Base-by-base conservation (phyloP, 768 basidiomycete species). In the Boletus subparvulus region DNA sequence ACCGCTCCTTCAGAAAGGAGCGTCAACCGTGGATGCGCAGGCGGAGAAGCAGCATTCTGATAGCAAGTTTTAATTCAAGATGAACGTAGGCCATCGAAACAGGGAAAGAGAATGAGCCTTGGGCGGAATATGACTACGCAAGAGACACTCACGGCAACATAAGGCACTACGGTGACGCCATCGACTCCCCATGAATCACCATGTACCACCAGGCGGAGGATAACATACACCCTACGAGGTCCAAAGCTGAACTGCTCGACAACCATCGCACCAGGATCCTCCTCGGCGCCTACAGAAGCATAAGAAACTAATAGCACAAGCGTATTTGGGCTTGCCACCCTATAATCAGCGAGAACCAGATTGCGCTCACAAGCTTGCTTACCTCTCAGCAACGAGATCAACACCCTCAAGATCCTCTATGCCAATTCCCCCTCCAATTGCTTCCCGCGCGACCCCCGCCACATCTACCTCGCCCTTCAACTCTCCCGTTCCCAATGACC, bases 391-490 rank as follows among this genome's bases (percentile, higher is more conserved):
- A 7, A 81, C 81, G 35, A 91, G 61, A 74, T 92, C 90, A 45
- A 91, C 73, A 40, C 92, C 70, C 65, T 93, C 91, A 4, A 93
- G 72, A 61, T 91, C 89, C 41, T 90, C 72, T 54, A 78, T 76
- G 8, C 75, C 69, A 48, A 82, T 76, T 0, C 73, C 73, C 35
- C 75, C 71, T 40, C 79, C 70, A 21, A 90, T 69, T 19, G 80
- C 81, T 1, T 74, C 66, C 7, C 76, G 74, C 11, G 87, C 72
- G 19, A 82, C 71, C 0, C 63, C 75, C 0, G 77, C 74, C n/a
- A 88, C 65, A 58, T 89, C 85, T 42, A 74, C 72, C 59, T 90
- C 87, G 36, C 79, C 55, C 3, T 78, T 62, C 28, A 87, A 65
- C 55, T 88, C 84, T 64, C 91, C 89, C 32, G 77, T 81, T 40